phyloP scores from a whole-genome alignment of 352 stramenopile species.

The Phytopythium chamaehyphon region DNA sequence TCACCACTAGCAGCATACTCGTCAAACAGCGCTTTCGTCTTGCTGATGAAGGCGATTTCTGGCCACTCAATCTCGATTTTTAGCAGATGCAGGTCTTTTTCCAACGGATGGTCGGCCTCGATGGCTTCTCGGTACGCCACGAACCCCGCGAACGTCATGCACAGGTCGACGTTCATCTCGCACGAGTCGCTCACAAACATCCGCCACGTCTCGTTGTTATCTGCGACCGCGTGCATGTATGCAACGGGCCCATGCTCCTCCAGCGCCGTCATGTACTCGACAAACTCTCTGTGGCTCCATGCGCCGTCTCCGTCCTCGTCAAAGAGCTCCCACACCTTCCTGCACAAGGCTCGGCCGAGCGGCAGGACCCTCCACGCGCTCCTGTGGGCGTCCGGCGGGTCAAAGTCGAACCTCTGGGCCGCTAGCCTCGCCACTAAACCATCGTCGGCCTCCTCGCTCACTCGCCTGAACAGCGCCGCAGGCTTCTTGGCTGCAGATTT shows the following conservation, averaged over 20 bases:
- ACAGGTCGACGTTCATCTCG: slow-evolving; percentile 26
- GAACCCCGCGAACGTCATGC: slow-evolving; percentile 61
- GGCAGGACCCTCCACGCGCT: slow-evolving; percentile 35
- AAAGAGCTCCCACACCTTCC: slow-evolving; percentile 43
- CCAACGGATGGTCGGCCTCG: slow-evolving; percentile 35
- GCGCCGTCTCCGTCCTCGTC: slow-evolving; percentile 45
- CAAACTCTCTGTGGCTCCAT: slow-evolving; percentile 58
- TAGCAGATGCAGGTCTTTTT: slow-evolving; percentile 33
- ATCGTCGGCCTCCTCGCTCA: slow-evolving; percentile 12
- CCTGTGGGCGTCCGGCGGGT: slow-evolving; percentile 26
- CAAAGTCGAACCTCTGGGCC: slow-evolving; percentile 39
- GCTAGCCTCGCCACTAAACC: slow-evolving; percentile 12
- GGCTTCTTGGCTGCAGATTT: slow-evolving; percentile 4
- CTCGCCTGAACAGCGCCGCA: slow-evolving; percentile 27
- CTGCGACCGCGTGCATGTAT: slow-evolving; percentile 30
- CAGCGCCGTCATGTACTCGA: slow-evolving; percentile 49
- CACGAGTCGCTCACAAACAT: slow-evolving; percentile 67
- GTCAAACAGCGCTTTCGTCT: slow-evolving; percentile 29
- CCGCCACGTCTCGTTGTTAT: slow-evolving; percentile 42
- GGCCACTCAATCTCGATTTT: slow-evolving; percentile 39
- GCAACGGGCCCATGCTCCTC: slow-evolving; percentile 11
- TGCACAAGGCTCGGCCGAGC: slow-evolving; percentile 47
- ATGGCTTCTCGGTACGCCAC: slow-evolving; percentile 45
- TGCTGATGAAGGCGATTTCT: slow-evolving; percentile 15
- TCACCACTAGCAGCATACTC: slow-evolving; percentile 24